Evolutionary conservation across 805 yeast genomes (phyloP), one percentile per base, ranked within the genome.

Genomic region (Helenozyma baotianmanensis): DNA sequence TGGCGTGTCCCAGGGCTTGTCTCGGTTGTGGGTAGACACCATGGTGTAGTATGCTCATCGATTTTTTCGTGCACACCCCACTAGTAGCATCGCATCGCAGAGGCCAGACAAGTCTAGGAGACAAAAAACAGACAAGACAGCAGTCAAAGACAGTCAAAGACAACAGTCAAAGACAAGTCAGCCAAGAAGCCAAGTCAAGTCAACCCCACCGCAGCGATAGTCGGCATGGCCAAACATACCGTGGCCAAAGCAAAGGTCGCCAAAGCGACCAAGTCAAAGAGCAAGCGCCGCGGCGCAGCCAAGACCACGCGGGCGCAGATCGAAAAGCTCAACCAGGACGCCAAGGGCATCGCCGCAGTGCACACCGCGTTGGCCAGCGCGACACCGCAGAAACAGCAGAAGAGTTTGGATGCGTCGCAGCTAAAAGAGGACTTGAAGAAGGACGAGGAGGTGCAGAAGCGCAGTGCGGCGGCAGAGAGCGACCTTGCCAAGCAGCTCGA

Each of bases 1-100:
- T 14, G 83, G 86, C 9, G 96, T 89, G 56, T 89, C 97, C 97
- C 97, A 89, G 33, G 97, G 97, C 61, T 90, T 90, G 50, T 92
- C 97, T 53, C 79, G 81, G 60, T 92, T 86, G 60, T 90, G 89
- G 29, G 95, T 86, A 2, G 96, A 86, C 15, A 82, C 87, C 98
- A 90, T 90, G 27, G 42, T 51, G 37, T 14, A 11, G 8, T 5
- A 21, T 25, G 33, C 25, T 25, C 33, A 30, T 30, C 33, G 33
- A 17, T n/a, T n/a, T n/a, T n/a, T n/a, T n/a, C n/a, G n/a, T n/a
- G 15, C 21, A 9, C 6, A 14, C 8, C 10, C 9, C n/a, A 13
- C 23, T 6, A 11, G 8, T 28, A 15, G 11, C 6, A 10, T 16
- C 14, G 9, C 30, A 32, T 21, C 25, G 14, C 6, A n/a, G 18